Base-by-base conservation (phyloP, 2,329 filamentous ascomycete species). In the Leptosphaerulina australis region DNA sequence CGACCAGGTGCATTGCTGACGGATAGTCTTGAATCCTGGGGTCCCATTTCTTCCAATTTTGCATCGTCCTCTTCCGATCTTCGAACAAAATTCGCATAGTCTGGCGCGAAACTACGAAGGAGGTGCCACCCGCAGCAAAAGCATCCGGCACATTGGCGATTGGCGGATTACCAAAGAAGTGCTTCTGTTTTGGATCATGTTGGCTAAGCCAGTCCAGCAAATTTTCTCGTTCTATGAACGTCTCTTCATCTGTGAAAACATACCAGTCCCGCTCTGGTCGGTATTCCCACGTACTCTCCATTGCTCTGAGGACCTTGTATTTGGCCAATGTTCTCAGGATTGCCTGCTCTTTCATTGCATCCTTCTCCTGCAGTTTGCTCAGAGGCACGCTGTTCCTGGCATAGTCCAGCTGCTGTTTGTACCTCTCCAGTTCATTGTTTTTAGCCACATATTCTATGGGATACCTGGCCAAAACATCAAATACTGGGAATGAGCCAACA, bases 171-270 rank as follows among this genome's bases (percentile, higher is more conserved):
- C 80, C 82, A 24, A 83, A 74, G 60, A 84, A 85, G 36, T 73
- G 68, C 4, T 79, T 77, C 50, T 79, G 64, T 2, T 63, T 66
- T 2, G 77, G 56, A 61, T 85, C 77, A 54, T 81, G 77, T 17
- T 76, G 70, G 14, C 72, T 70, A 17, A 85, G 73, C 80, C 81
- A 85, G 18, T 74, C 68, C 12, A 83, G 60, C 30, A 84, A 58
- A 24, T 81, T 82, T 25, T 75, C 69, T 74, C 81, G 81, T 8
- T 81, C 71, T 30, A 84, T 65, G 56, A 82, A 84, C 0, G 81
- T 84, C 60, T 85, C 83, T 0, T 80, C 77, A 57, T 84, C 82
- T 36, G 83, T 77, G 63, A 85, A 85, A 46, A 83, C 71, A 53
- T 78, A 85, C 82, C 82, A 85, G 45, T 79, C 80, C 34, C 78